Evolutionary conservation across 2,329 filamentous ascomycete genomes (phyloP).

Genomic region (Talaromyces sp.): DNA sequence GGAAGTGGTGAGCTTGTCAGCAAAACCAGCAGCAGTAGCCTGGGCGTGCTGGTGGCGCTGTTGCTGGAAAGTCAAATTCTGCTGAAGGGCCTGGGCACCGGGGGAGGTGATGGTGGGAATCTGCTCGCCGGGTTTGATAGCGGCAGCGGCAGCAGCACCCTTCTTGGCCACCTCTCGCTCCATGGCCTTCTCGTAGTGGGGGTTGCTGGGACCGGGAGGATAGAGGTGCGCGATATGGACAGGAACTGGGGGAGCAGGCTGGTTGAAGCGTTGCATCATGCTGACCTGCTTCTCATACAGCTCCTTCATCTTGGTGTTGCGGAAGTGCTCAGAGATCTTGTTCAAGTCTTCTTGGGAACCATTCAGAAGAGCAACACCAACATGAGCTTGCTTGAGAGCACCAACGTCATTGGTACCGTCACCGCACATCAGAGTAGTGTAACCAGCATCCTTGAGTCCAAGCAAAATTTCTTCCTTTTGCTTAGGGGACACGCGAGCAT

Average conservation of each 20-base stretch:
- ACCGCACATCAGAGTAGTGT: conserved; percentile 98
- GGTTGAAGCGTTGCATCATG: conserved; percentile 94
- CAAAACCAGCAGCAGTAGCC: conserved; percentile 74
- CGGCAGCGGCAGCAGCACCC: conserved; percentile 66
- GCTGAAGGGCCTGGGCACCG: conserved; percentile 62
- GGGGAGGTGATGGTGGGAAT: conserved; percentile 69
- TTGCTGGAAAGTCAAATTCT: conserved; percentile 56
- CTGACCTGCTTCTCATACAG: conserved; percentile 94
- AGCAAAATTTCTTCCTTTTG: conserved; percentile 99
- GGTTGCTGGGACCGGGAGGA: conserved; percentile 85
- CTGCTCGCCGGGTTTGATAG: conserved; percentile 57
- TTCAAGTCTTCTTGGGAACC: conserved; percentile 88
- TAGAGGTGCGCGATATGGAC: conserved; percentile 90
- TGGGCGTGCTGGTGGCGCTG: conserved; percentile 60
- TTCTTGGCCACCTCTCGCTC: conserved; percentile 82
- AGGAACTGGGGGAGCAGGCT: conserved; percentile 90
- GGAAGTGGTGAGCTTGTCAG: conserved; percentile 79
- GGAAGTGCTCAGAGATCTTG: conserved; percentile 88
- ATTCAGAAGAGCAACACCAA: conserved; percentile 94
- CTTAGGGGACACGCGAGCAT: conserved; percentile 95
- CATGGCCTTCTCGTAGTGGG: conserved; percentile 91
- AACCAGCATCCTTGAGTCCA: conserved; percentile 92
- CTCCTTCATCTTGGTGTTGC: conserved; percentile 97
- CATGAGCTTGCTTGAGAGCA: conserved; percentile 95
- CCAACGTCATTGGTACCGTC: conserved; percentile 98